phyloP scores from a whole-genome alignment of 768 basidiomycete species.

The Bullera alba region DNA sequence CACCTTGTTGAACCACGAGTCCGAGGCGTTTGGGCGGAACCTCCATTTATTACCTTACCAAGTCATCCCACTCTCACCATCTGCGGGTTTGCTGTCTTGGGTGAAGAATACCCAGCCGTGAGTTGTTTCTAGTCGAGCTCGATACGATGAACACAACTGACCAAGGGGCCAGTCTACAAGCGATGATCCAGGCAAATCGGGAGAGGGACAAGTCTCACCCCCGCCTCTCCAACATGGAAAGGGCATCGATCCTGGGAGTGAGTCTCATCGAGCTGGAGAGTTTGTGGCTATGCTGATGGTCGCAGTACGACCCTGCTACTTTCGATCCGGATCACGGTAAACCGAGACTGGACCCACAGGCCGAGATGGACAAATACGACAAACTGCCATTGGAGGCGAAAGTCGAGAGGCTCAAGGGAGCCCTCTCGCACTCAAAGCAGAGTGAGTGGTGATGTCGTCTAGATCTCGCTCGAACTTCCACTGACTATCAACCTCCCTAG shows the following conservation, averaged over 20 bases:
- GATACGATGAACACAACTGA: background rate
- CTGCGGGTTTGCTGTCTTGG: constrained; percentile 40
- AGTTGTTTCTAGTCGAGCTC: no score
- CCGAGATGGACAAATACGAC: constrained; percentile 37
- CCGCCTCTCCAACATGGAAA: constrained; percentile 32
- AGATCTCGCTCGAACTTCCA: background rate
- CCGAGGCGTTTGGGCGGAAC: constrained; percentile 39
- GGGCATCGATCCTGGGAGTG: constrained; percentile 41
- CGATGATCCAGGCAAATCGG: constrained; percentile 34
- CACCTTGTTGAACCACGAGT: constrained; percentile 37
- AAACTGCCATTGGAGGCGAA: constrained; percentile 34
- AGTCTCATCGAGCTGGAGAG: constrained; percentile 2
- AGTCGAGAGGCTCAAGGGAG: constrained; percentile 31
- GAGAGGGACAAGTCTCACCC: constrained; percentile 29
- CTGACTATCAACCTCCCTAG: constrained; percentile 17
- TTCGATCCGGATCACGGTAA: constrained; percentile 17
- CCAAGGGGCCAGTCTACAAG: constrained; percentile 21
- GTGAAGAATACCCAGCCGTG: constrained; percentile 42
- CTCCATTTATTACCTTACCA: constrained; percentile 39
- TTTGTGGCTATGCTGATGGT: background rate
- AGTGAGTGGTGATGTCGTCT: constrained; percentile 18
- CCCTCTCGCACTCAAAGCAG: constrained; percentile 38
- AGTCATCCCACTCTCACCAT: constrained; percentile 39
- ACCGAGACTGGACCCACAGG: constrained; percentile 20
- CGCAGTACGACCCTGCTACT: constrained; percentile 29